Conservation (phyloP, 768 basidiomycete genomes). For the Naematelia encephala region DNA sequence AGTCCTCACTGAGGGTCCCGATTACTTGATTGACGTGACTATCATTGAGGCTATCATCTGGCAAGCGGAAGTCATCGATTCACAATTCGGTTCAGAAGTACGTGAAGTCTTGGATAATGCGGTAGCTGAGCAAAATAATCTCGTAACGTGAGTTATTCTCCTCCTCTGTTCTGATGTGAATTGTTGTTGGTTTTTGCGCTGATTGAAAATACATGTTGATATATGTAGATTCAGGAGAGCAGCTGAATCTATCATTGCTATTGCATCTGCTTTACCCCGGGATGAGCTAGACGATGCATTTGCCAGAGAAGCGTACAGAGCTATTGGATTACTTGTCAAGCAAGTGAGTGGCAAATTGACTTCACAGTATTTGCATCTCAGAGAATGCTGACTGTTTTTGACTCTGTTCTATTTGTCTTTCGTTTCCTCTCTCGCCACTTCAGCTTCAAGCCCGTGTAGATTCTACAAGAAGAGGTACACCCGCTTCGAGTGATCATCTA, state of each 20-base stretch:
- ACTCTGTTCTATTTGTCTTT: not conserved
- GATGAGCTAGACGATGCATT: slow-evolving; percentile 24
- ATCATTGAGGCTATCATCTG: slow-evolving; percentile 29
- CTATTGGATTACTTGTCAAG: slow-evolving; percentile 23
- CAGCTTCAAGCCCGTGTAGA: slow-evolving; percentile 24
- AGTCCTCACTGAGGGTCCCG: slow-evolving; percentile 23
- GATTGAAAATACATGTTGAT: too few species aligned
- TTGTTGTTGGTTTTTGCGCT: too few species aligned
- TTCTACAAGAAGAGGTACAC: too few species aligned
- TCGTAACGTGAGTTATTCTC: slow-evolving; percentile 10
- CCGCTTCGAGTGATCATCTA: too few species aligned
- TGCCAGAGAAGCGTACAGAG: slow-evolving; percentile 19
- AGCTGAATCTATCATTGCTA: slow-evolving; percentile 13
- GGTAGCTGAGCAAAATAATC: slow-evolving; percentile 15
- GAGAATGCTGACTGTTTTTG: not conserved
- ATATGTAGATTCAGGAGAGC: slow-evolving; percentile 20
- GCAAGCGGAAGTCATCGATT: slow-evolving; percentile 34
- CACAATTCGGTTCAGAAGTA: slow-evolving; percentile 21
- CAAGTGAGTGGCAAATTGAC: too few species aligned
- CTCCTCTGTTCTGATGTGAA: not conserved
- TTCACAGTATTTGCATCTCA: too few species aligned
- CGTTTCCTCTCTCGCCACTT: not conserved
- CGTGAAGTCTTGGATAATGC: slow-evolving; percentile 23
- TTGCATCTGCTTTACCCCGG: slow-evolving; percentile 8
- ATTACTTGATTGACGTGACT: slow-evolving; percentile 38